Conservation (phyloP, 768 basidiomycete genomes). For the Trametes coccinea region DNA sequence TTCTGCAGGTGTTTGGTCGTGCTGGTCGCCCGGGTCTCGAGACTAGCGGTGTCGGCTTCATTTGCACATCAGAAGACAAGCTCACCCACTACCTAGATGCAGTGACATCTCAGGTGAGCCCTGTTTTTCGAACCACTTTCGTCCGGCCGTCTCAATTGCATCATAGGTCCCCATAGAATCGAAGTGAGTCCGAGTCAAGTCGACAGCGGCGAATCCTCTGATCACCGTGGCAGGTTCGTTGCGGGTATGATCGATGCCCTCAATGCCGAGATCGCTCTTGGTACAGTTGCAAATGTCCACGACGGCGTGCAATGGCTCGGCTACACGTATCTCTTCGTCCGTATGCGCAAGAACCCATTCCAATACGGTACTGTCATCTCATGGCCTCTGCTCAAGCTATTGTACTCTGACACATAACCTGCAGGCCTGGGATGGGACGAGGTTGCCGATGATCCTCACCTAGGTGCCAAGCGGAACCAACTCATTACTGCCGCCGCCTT, state of each 20-base stretch:
- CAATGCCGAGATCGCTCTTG: constrained; percentile 93
- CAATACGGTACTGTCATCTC: constrained; percentile 81
- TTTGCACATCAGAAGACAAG: constrained; percentile 94
- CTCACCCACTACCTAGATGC: constrained; percentile 87
- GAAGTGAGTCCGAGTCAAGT: constrained; percentile 51
- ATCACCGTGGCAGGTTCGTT: constrained; percentile 52
- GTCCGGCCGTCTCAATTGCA: not conserved
- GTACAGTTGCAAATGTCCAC: constrained; percentile 83
- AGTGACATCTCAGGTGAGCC: constrained; percentile 77
- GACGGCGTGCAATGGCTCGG: constrained; percentile 95
- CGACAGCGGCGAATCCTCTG: not conserved
- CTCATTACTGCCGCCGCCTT: constrained; percentile 68
- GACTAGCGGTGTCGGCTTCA: constrained; percentile 93
- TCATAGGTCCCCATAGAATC: constrained; percentile 92
- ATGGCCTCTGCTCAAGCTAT: not conserved
- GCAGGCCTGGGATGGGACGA: constrained; percentile 75
- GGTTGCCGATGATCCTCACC: constrained; percentile 66
- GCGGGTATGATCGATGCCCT: constrained; percentile 86
- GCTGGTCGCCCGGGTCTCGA: constrained; percentile 89
- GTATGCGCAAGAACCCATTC: constrained; percentile 91
- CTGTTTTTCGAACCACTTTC: not conserved
- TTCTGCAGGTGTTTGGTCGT: constrained; percentile 96
- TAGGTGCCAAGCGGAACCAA: constrained; percentile 67
- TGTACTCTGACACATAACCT: not conserved
- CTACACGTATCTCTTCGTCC: constrained; percentile 94